Conservation (phyloP, 306 rosid species). For the Sesbania bispinosa region DNA sequence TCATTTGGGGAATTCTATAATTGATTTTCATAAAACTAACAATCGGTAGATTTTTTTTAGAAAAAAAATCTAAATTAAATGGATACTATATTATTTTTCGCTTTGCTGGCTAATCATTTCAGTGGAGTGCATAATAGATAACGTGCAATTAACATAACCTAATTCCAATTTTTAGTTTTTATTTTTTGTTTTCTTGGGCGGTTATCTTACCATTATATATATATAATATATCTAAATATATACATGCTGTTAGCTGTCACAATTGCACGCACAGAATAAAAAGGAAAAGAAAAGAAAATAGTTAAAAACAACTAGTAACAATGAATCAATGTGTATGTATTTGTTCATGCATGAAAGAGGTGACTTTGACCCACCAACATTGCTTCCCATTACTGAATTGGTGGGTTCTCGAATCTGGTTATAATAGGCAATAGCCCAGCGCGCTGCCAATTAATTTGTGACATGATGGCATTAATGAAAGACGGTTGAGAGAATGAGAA, state of each 20-base stretch:
- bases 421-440: too few species aligned
- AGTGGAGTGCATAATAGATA: constrained; percentile 15
- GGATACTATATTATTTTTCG: not conserved
- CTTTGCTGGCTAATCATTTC: not conserved
- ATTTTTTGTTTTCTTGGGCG: not conserved
- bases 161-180: not conserved
- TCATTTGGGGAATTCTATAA: too few species aligned
- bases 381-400: not conserved
- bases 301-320: not conserved
- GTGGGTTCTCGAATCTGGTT: not conserved
- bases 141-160: constrained; percentile 12
- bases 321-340: not conserved
- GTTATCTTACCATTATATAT: not conserved
- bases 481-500: constrained; percentile 26
- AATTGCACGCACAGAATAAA: not conserved
- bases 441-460: not conserved
- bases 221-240: too few species aligned
- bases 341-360: not conserved
- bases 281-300: not conserved
- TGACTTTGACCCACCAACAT: not conserved
- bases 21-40: too few species aligned
- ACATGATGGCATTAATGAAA: constrained; percentile 9
- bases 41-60: too few species aligned
- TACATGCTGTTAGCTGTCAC: not conserved
- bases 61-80: not conserved